Percentiles rank a stretch among this genome's conserved stretches.
Conservation (phyloP, 148 eudicot species). For the Rhododendron vialii region DNA sequence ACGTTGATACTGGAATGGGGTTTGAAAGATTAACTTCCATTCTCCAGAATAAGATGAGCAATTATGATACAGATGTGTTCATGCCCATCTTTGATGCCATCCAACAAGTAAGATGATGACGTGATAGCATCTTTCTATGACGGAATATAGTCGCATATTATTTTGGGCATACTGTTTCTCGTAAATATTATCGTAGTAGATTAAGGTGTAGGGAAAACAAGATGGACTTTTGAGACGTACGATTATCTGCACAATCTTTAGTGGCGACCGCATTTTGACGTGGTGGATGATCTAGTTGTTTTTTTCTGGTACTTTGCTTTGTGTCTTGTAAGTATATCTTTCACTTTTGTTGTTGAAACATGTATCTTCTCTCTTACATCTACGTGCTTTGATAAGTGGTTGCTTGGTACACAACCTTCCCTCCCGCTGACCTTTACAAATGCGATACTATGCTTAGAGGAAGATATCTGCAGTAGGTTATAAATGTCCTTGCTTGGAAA, state of each 20-base stretch:
- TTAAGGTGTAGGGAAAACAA: not conserved
- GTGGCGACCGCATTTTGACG: not conserved
- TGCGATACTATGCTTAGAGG: not conserved
- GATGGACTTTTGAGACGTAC: not conserved
- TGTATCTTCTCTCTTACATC: not conserved
- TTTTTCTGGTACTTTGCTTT: not conserved
- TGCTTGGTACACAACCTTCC: not conserved
- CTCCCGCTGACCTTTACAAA: not conserved
- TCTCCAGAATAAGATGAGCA: conserved; percentile 95
- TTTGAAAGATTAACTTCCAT: conserved; percentile 97
- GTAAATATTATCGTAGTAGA: not conserved
- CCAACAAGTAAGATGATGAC: conserved; percentile 52
- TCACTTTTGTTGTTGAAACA: not conserved
- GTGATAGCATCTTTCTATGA: not conserved
- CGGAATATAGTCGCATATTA: not conserved
- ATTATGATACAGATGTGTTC: conserved; percentile 95
- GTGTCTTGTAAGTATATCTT: not conserved
- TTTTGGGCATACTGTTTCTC: not conserved
- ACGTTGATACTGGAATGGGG: conserved; percentile 99
- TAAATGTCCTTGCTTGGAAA: not conserved
- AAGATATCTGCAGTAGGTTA: not conserved
- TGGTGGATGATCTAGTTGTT: not conserved
- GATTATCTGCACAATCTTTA: not conserved
- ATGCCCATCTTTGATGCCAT: conserved; percentile 87
- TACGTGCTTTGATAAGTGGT: not conserved